Evolutionary conservation across 805 yeast genomes (phyloP), one percentile per base, ranked within the genome.

Genomic region (Kregervanrija fluxuum): DNA sequence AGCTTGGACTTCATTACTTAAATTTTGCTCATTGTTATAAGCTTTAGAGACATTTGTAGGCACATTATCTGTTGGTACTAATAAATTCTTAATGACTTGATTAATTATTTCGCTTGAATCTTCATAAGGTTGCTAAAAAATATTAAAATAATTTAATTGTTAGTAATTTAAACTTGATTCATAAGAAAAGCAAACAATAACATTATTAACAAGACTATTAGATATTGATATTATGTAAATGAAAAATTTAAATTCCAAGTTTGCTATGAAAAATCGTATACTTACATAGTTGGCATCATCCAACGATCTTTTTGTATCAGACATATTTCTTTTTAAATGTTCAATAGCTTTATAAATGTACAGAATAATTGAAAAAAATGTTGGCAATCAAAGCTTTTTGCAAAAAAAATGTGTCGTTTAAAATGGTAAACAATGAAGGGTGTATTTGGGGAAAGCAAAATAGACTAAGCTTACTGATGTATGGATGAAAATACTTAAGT

Each of bases 1-100:
- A 0, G 99, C 99, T 66, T 90, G 95, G n/a, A 93, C 90, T 61
- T 90, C 96, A 42, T 77, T 73, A 49, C 77, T 79, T 47, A 66
- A 57, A 51, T 78, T 84, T 48, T 79, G 77, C 42, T 81, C 87
- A 62, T 93, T 93, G 45, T 91, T 79, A 60, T 77, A 86, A 22
- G 68, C 74, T 39, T 67, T 68, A 11, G 95, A 77, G 5, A 90
- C 98, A 50, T 77, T 77, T 1, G 96, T 88, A 15, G 71, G 71
- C 35, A 57, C 50, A 41, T 59, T 64, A 36, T 85, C 85, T 22
- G 80, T 80, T 0, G 98, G 96, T 11, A 73, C 68, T 11, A 77
- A 73, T 45, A 93, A 70, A 10, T 78, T 72, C 17, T 85, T 73
- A 31, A 88, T 85, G 15, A 90, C 86, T 14, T 82, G 80, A 59